Base-by-base conservation (phyloP, 148 eudicot genomes). In the Heliamphora exappendiculata region DNA sequence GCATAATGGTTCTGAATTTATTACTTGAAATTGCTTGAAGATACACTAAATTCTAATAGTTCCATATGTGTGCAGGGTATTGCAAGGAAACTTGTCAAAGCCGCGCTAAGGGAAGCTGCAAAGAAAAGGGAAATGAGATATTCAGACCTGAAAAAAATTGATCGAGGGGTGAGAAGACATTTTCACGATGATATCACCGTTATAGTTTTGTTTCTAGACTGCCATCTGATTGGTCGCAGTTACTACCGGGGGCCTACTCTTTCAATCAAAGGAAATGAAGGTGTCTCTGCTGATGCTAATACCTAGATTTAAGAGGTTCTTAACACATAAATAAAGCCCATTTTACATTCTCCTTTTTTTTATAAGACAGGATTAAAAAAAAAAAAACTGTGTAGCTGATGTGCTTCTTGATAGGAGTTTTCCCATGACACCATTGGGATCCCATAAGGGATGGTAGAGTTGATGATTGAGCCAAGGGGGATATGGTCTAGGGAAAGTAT, bases 81-180 rank as follows among this genome's bases (percentile, higher is more conserved):
- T 24, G 97, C 97, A 29, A 86, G 89, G 80, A 92, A 73, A 76
- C 89, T 92, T 8, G 79, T 92, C 39, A 90, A 92, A 71, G 89
- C 89, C 13, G 94, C 97, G 42, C 84, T 90, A 50, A 60, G 74
- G 29, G 90, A 83, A 66, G 97, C 97, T n/a, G 93, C 97, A 59
- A 92, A 92, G 83, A 92, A 88, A 76, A 85, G 94, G 82, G 97
- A 92, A 53, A 90, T 92, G 94, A 87, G 97, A 81, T 92, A 92
- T 74, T 84, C 88, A 1, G 97, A 92, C 82, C 86, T 92, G 45
- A 87, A 90, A 79, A 87, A 89, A 80, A 87, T 92, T 41, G 91
- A 87, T 12, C 78, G 78, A 59, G 97, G 92, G 63, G 86, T 92
- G 74, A 81, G 97, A 80, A 79, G 97, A 37, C 94, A 92, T 81